Conservation (phyloP, 768 basidiomycete genomes). For the Macrolepiota fuliginosa region DNA sequence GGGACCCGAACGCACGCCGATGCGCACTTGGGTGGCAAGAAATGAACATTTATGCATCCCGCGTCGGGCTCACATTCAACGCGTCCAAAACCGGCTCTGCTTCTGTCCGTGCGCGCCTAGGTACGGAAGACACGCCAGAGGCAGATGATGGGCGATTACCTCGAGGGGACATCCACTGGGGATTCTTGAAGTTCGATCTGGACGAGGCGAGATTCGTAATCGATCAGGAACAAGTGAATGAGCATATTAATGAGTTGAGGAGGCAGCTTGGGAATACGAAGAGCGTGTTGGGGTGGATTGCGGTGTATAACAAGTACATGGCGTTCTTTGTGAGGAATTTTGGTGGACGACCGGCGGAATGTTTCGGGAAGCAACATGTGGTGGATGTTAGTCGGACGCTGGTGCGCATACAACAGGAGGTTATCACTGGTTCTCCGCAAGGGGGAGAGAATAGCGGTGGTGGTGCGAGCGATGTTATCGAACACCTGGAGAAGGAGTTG, state of each 20-base stretch:
- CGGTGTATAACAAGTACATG: conserved; percentile 39
- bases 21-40: conserved; percentile 37
- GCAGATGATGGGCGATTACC: conserved; percentile 21
- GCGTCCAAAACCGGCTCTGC: conserved; percentile 39
- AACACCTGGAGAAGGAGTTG: conserved; percentile 22
- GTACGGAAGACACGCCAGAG: too few relatives aligned
- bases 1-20: conserved; percentile 30
- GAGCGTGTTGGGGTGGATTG: conserved; percentile 37
- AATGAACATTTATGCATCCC: conserved; percentile 38
- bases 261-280: conserved; percentile 33
- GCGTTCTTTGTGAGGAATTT: conserved; percentile 35
- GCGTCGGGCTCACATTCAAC: conserved; percentile 42
- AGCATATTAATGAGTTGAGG: conserved; percentile 36
- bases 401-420: conserved; percentile 31
- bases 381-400: conserved; percentile 31
- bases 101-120: conserved; percentile 24
- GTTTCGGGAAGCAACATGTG: conserved; percentile 30
- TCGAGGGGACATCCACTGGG: conserved; percentile 35
- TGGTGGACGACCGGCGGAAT: conserved; percentile 30
- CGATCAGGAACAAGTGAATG: conserved; percentile 32
- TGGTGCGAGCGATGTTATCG: conserved; percentile 12
- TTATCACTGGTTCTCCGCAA: conserved; percentile 9
- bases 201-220: conserved; percentile 29
- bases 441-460: neutral
- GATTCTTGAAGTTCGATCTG: conserved; percentile 36